Conservation (phyloP, 345 rosid genomes). For the Moricandia arvensis region DNA sequence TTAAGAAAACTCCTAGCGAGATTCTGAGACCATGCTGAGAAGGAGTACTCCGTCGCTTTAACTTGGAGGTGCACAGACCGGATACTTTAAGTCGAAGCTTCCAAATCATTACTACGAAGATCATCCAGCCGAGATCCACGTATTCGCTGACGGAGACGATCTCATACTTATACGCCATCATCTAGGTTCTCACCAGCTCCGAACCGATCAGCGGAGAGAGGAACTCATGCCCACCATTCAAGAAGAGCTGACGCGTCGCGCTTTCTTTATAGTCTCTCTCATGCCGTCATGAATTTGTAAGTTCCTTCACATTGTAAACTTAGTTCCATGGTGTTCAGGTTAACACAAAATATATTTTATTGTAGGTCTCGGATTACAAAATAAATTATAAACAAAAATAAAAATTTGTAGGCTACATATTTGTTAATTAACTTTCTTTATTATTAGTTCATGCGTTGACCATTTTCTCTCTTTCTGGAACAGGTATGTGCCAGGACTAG, state of each 20-base stretch:
- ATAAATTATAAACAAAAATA: not conserved
- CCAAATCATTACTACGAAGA: conserved; percentile 84
- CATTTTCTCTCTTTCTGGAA: not conserved
- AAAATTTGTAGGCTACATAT: not conserved
- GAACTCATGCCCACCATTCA: conserved; percentile 87
- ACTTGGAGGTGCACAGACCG: conserved; percentile 63
- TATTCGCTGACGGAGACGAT: conserved; percentile 90
- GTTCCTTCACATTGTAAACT: conserved; percentile 30
- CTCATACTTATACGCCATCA: conserved; percentile 74
- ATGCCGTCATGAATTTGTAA: conserved; percentile 98
- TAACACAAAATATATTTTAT: not conserved
- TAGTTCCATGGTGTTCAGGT: not conserved
- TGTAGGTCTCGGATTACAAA: not conserved
- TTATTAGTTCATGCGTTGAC: conserved; percentile 26
- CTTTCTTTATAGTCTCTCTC: conserved; percentile 80
- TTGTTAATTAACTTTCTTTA: not conserved
- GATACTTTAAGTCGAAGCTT: conserved; percentile 65
- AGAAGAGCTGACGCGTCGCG: conserved; percentile 90
- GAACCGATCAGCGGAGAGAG: conserved; percentile 99
- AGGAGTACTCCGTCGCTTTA: conserved; percentile 68
- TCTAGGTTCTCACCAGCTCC: conserved; percentile 97
- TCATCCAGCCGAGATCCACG: conserved; percentile 88
- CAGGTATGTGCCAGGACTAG: conserved; percentile 83
- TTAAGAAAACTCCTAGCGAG: conserved; percentile 54
- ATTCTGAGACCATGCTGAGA: conserved; percentile 60